phyloP scores from a whole-genome alignment of 2,329 filamentous ascomycete species.

The Penicillium sp. region DNA sequence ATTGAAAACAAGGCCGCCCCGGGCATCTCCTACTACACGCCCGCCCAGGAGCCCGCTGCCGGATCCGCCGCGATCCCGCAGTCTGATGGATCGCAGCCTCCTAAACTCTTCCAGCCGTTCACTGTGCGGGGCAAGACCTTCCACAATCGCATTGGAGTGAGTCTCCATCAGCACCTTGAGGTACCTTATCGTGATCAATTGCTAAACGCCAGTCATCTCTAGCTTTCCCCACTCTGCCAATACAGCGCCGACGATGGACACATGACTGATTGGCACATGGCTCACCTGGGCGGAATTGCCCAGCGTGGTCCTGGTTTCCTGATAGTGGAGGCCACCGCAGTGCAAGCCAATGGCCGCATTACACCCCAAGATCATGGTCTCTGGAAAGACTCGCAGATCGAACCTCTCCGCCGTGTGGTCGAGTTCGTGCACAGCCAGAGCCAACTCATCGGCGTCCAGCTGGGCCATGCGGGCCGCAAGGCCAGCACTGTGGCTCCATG shows the following conservation, averaged over 20 bases:
- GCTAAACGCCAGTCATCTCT: background rate
- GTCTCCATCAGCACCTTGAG: slow-evolving; percentile 3
- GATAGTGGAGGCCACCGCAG: slow-evolving; percentile 75
- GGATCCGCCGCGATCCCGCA: slow-evolving; percentile 42
- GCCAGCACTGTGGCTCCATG: slow-evolving; percentile 57
- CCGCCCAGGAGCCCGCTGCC: slow-evolving; percentile 35
- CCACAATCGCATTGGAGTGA: slow-evolving; percentile 64
- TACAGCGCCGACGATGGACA: slow-evolving; percentile 69
- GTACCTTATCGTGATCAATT: background rate
- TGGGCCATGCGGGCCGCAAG: slow-evolving; percentile 73
- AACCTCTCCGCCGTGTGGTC: slow-evolving; percentile 62
- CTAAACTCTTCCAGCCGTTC: slow-evolving; percentile 60
- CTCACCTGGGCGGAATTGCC: slow-evolving; percentile 77
- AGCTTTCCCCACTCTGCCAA: slow-evolving; percentile 64
- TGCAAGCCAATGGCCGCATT: slow-evolving; percentile 75
- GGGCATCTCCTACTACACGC: slow-evolving; percentile 45
- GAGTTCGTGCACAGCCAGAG: slow-evolving; percentile 79
- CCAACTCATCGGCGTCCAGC: slow-evolving; percentile 74
- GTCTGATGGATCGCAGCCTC: slow-evolving; percentile 40
- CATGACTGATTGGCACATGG: slow-evolving; percentile 75
- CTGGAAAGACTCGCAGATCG: slow-evolving; percentile 82
- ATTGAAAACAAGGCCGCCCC: slow-evolving; percentile 38
- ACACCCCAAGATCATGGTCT: slow-evolving; percentile 62
- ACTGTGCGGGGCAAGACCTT: slow-evolving; percentile 59
- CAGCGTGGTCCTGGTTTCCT: slow-evolving; percentile 71